phyloP scores from a whole-genome alignment of 441 rosid species.

The Erodium chrysanthum region DNA sequence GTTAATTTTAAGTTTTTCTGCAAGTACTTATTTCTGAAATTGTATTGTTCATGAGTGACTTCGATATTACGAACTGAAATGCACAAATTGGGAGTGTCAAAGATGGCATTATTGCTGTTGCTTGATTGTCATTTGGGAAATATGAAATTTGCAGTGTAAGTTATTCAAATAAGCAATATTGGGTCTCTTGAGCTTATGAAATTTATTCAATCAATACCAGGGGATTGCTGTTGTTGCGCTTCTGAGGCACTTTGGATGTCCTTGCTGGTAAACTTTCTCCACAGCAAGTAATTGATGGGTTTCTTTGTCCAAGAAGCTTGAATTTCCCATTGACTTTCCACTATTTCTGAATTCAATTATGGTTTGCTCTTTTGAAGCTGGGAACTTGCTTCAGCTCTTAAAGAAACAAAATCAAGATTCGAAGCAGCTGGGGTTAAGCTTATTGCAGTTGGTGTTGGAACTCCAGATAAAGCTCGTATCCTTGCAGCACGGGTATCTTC shows the following conservation, averaged over 20 bases:
- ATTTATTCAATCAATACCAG: conserved; percentile 23
- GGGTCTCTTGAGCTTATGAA: too few relatives aligned
- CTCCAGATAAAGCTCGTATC: conserved; percentile 60
- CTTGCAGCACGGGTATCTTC: conserved; percentile 51
- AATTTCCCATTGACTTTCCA: background rate
- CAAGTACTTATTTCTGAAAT: background rate
- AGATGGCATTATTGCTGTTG: background rate
- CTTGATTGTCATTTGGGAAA: background rate
- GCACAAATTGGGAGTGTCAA: background rate
- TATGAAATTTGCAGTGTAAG: background rate
- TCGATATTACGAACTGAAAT: background rate
- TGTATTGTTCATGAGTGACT: background rate
- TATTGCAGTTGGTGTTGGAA: conserved; percentile 72
- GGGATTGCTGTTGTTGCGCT: conserved; percentile 72
- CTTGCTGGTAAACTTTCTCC: conserved; percentile 45
- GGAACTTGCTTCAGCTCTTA: conserved; percentile 62
- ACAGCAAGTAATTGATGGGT: background rate
- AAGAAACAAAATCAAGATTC: conserved; percentile 49
- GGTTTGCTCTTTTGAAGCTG: conserved; percentile 34
- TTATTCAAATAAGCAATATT: too few relatives aligned
- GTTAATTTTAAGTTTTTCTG: background rate
- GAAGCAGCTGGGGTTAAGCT: conserved; percentile 70
- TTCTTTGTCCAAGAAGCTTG: background rate
- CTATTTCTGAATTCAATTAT: background rate
- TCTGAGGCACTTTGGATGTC: conserved; percentile 74